Percentiles rank a stretch among this genome's conserved stretches.
These are phyloP conservation scores for Fusarium odoratissimum DNA, from an alignment of 2,329 filamentous ascomycete genomes.

Conservation along the genomic window DNA sequence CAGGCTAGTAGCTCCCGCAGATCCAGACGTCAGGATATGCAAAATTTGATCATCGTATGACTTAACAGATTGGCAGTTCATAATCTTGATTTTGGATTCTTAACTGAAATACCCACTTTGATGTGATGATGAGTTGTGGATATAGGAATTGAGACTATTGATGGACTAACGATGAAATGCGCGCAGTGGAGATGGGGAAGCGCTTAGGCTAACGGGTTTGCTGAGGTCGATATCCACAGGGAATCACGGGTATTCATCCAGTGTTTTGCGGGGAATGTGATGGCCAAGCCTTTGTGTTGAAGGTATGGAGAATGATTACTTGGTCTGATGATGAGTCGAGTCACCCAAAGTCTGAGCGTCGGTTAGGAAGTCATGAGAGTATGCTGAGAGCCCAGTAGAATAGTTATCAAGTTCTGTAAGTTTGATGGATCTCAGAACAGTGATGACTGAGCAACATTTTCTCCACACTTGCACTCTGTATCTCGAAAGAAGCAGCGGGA, in stretches of 20 bases:
- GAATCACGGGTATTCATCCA: background rate
- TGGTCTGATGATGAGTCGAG: background rate
- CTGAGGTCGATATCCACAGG: background rate
- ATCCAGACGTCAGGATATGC: background rate
- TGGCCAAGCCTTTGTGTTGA: background rate
- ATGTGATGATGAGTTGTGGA: background rate
- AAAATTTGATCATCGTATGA: background rate
- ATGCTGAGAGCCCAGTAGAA: background rate
- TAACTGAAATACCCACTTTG: background rate
- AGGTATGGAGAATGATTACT: background rate
- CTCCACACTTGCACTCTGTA: too few species aligned
- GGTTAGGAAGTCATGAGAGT: background rate
- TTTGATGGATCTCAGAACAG: accelerated
- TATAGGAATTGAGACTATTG: background rate
- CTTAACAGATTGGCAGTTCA: background rate
- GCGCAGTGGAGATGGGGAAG: background rate
- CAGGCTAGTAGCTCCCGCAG: background rate
- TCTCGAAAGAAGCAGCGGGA: background rate
- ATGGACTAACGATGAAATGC: background rate
- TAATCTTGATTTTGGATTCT: background rate
- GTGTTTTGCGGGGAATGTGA: background rate
- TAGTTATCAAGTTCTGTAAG: background rate
- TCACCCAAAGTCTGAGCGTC: accelerated
- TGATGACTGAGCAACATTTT: accelerated
- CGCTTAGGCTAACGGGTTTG: background rate